Base-by-base conservation (phyloP, 2,329 filamentous ascomycete species). In the Aspergillus sp. region DNA sequence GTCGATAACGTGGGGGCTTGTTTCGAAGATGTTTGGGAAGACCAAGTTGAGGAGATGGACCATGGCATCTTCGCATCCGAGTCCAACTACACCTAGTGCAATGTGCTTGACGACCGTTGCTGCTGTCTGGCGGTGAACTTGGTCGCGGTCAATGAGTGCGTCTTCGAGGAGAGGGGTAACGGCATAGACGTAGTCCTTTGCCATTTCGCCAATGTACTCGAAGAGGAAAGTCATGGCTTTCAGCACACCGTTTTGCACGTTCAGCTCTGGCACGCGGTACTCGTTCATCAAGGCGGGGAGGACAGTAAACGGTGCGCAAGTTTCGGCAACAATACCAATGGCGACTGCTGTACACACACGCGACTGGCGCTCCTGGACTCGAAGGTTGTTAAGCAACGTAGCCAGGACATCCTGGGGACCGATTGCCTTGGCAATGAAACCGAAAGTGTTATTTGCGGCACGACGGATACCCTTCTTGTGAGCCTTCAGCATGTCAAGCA, bases 231-330 rank as follows among this genome's bases (percentile, higher is more conserved):
- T 96, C 53, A 99, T 83, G 5, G 93, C 93, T 76, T 99, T 99
- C 72, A 99, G 87, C 34, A 99, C 95, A 78, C 95, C 95, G 67
- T 99, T 99, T 74, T 99, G 95, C 24, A 99, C 95, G 73, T 99
- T 99, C 65, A 99, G 88, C 77, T 99, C 95, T 0, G 95, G 95
- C 8, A 99, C 95, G 54, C 95, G 89, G 76, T 99, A 99, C 75
- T 99, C 95, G 79, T 99, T 99, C 96, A 99, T 99, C 61, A 99
- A 81, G 3, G 95, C 95, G 0, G 95, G 95, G n/a, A 99, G 87
- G 4, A 99, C 95, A 0, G 95, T 99, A 77, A 99, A 99, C 0
- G 96, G 95, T 5, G 93, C 95, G 73, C 95, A 99, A 34, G 95
- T 99, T 79, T 99, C 95, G 49, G 95, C 95, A 5, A 99, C 95